Percentiles rank a stretch among this genome's conserved stretches.
Conservation (phyloP, 192 early-diverging fungal species). For the Diversispora eburnea region DNA sequence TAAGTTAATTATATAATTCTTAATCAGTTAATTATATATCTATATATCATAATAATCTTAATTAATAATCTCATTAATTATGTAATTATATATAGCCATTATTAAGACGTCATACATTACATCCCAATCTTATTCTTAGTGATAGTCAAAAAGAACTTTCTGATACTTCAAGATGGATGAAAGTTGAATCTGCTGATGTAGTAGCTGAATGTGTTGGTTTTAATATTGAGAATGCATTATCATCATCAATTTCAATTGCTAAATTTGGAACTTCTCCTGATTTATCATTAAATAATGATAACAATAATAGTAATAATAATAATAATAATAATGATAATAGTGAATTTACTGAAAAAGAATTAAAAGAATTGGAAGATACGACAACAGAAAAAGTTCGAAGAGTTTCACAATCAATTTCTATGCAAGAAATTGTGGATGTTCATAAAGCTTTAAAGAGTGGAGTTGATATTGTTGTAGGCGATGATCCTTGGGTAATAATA, state of each 20-base stretch:
- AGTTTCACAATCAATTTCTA: conserved; percentile 27
- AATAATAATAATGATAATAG: conserved; percentile 5
- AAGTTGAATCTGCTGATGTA: conserved; percentile 57
- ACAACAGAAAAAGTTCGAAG: neutral
- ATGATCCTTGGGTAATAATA: conserved; percentile 37
- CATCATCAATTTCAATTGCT: neutral
- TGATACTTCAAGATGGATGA: conserved; percentile 50
- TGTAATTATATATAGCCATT: conserved; percentile 21
- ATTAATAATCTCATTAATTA: neutral
- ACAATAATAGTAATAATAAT: neutral
- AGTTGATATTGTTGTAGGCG: conserved; percentile 38
- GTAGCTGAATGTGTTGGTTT: conserved; percentile 55
- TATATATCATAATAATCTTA: neutral
- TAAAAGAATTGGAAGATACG: neutral
- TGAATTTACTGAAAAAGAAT: conserved; percentile 11
- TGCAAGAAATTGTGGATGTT: conserved; percentile 34
- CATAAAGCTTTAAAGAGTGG: conserved; percentile 46
- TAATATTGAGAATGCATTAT: conserved; percentile 48
- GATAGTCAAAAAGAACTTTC: conserved; percentile 41
- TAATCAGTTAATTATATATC: neutral
- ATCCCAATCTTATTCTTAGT: conserved; percentile 47
- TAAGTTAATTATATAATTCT: neutral
- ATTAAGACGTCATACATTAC: conserved; percentile 52
- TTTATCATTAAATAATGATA: too few species aligned
- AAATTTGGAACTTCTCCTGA: too few species aligned